Base-by-base conservation (phyloP, 441 rosid genomes). In the Populus hybrid region DNA sequence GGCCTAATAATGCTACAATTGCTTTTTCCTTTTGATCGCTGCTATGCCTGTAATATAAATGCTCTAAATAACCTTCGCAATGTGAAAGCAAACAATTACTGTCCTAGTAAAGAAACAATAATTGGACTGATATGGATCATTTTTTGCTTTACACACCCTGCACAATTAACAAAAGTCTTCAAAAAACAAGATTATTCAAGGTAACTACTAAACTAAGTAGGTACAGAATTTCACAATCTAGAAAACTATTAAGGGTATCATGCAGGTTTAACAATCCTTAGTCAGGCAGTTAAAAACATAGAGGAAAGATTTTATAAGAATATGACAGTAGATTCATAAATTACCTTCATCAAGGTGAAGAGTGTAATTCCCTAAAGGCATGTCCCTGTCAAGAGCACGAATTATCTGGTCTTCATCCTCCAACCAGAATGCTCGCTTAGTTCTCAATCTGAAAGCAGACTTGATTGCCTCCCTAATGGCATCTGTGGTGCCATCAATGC, bases 381-480 rank as follows among this genome's bases (percentile, higher is more conserved):
- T 94, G 80, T 97, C 98, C 82, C 92, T 81, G 80, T 94, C 98
- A 67, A 97, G 91, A 82, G 94, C 81, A 7, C 98, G 90, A 71
- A 92, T 84, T 72, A 94, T 78, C 82, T 89, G 94, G 72, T 91
- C 94, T 87, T 97, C 98, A 85, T 94, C 98, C 88, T 97, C 99
- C 85, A 94, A 78, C 98, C 98, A 97, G 85, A 97, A 97, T 69
- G 96, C 97, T 14, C 97, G 91, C 71, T 85, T 89, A 2, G 93
- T 96, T 84, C 98, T 88, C 76, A 94, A 82, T 70, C 98, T 85
- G 78, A 97, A 94, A 79, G 96, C 92, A 32, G 91, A 93, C 78
- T 86, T 94, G 80, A 94, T 88, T 3, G 98, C 91, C 78, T 94
- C 97, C 85, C 88, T 94, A 82, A 96, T 94, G 79, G 98, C 94